Percentiles rank a stretch among this genome's conserved stretches.
These are phyloP conservation scores for Ceratobasidium sp. DNA, from an alignment of 1,284 basidiomycete species.

Conservation along the genomic window DNA sequence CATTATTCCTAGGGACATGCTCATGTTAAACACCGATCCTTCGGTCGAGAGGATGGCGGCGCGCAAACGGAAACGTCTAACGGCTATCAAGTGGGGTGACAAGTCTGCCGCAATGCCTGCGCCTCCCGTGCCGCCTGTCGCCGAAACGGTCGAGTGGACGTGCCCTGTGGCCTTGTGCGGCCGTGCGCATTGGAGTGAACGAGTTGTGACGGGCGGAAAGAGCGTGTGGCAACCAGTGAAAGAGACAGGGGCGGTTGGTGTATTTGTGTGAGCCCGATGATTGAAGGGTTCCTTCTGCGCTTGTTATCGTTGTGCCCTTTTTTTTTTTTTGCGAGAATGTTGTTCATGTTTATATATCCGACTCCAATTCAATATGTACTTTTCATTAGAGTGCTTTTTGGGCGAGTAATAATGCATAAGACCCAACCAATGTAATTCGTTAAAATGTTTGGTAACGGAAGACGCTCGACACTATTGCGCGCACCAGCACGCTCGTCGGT, in stretches of 20 bases:
- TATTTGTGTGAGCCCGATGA: constrained; percentile 20
- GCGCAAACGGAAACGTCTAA: not conserved
- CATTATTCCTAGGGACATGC: not conserved
- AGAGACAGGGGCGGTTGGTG: constrained; percentile 17
- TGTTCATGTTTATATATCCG: not conserved
- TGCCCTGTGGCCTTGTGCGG: constrained; percentile 9
- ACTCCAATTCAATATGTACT: not conserved
- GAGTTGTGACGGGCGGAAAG: not conserved
- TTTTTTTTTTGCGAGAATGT: too few species aligned
- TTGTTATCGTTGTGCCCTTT: too few species aligned
- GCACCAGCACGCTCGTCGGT: too few species aligned
- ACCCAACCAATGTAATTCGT: too few species aligned
- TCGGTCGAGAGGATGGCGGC: not conserved
- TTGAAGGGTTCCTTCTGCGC: too few species aligned
- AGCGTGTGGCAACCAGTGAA: constrained; percentile 22
- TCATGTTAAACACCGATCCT: not conserved
- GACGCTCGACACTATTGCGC: too few species aligned
- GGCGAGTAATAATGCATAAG: not conserved
- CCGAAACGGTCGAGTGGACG: constrained; percentile 20
- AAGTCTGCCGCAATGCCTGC: not conserved
- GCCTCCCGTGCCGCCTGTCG: not conserved
- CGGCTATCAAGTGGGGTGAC: not conserved
- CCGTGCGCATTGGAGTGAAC: constrained; percentile 20
- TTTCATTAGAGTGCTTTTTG: not conserved
- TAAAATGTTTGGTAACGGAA: too few species aligned